phyloP scores from a whole-genome alignment of 768 basidiomycete species.

The Tephrocybe sp. region DNA sequence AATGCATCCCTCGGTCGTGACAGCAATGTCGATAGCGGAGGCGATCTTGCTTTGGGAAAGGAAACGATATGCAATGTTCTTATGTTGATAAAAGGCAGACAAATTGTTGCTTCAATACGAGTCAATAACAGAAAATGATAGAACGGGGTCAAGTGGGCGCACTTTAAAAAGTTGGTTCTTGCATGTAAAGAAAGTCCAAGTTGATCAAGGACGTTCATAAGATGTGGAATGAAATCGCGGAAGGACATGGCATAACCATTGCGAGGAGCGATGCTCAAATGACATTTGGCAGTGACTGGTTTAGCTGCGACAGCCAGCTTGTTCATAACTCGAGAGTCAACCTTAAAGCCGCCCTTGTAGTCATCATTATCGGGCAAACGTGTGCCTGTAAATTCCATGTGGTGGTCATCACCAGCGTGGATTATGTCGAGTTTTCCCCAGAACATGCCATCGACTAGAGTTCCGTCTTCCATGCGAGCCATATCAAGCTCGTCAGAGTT shows the following conservation, averaged over 20 bases:
- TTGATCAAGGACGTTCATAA: conserved; percentile 80
- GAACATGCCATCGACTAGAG: conserved; percentile 79
- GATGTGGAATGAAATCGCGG: conserved; percentile 74
- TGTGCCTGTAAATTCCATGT: conserved; percentile 81
- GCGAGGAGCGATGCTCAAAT: conserved; percentile 71
- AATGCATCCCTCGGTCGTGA: conserved; percentile 76
- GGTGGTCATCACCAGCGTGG: conserved; percentile 73
- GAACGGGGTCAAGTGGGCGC: conserved; percentile 19
- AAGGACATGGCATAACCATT: conserved; percentile 87
- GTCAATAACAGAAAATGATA: conserved; percentile 1
- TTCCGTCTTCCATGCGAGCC: conserved; percentile 90
- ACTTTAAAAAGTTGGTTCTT: conserved; percentile 82
- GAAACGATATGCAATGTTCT: conserved; percentile 90
- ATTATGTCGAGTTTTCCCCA: conserved; percentile 87
- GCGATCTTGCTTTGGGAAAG: conserved; percentile 76
- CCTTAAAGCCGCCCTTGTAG: conserved; percentile 62
- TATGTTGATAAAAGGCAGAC: conserved; percentile 68
- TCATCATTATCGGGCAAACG: conserved; percentile 62
- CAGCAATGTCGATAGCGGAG: conserved; percentile 82
- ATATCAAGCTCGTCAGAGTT: conserved; percentile 84
- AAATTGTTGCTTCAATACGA: conserved; percentile 66
- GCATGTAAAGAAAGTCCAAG: conserved; percentile 82
- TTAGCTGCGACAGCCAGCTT: conserved; percentile 75
- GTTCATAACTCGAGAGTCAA: conserved; percentile 75
- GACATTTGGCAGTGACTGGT: conserved; percentile 73